A percentile compares a stretch with the other conserved stretches of the same genome.
These are phyloP conservation scores for Blastocystis sp. DNA, from an alignment of 352 stramenopile species.

Conservation along the genomic window DNA sequence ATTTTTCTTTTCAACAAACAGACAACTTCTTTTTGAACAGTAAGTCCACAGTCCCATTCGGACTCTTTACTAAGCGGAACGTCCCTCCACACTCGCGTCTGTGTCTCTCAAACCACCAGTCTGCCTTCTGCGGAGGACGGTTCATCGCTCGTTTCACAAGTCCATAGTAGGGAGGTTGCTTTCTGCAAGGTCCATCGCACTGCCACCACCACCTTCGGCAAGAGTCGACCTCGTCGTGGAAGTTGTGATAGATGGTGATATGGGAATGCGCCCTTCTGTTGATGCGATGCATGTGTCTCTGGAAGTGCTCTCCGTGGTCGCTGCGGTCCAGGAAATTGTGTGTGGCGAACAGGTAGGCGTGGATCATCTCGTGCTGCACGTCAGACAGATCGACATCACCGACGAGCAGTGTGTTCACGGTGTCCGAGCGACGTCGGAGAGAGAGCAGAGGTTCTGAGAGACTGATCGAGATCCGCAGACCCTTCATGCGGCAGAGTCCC, in stretches of 20 bases:
- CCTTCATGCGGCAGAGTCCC: conserved; percentile 70
- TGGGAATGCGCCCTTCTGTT: conserved; percentile 66
- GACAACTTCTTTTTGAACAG: neutral
- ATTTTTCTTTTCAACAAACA: neutral
- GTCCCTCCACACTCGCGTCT: conserved; percentile 15
- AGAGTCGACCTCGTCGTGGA: conserved; percentile 79
- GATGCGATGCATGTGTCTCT: conserved; percentile 61
- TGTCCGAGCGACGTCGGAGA: conserved; percentile 74
- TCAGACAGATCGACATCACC: neutral
- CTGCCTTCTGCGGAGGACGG: conserved; percentile 70
- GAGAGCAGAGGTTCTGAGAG: conserved; percentile 72
- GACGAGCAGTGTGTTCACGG: conserved; percentile 79
- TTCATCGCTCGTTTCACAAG: conserved; percentile 80
- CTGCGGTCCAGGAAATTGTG: conserved; percentile 75
- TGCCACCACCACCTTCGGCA: conserved; percentile 79
- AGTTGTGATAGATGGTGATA: conserved; percentile 81
- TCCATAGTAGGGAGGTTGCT: conserved; percentile 73
- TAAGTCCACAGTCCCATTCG: neutral
- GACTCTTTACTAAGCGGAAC: conserved; percentile 28
- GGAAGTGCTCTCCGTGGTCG: conserved; percentile 71
- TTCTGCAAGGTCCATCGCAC: conserved; percentile 73
- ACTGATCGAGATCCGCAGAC: conserved; percentile 6
- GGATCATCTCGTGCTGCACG: conserved; percentile 80
- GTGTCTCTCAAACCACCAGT: conserved; percentile 63
- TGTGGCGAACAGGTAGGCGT: conserved; percentile 78